Base-by-base conservation (phyloP, 257 asterid genomes). In the Paulownia fortunei region DNA sequence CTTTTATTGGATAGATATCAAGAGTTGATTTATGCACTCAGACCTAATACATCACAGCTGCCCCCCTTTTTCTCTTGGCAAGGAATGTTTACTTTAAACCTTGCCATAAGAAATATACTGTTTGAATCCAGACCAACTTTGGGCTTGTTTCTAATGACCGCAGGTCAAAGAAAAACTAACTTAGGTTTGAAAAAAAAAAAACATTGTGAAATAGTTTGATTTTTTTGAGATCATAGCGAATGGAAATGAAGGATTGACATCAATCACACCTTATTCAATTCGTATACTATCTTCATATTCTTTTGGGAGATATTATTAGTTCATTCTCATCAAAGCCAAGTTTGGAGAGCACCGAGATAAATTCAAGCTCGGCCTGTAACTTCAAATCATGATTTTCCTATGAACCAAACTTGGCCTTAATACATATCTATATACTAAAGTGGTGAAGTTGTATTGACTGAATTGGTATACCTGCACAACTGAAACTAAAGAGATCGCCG, bases 401-500 rank as follows among this genome's bases (percentile, higher is more conserved):
- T 8, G 56, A 36, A 18, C 15, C 44, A 74, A 66, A 67, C 73
- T 37, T 68, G 72, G 39, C 16, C 54, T 74, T 55, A 56, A n/a
- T 27, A 12, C 23, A 47, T 5, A 67, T 62, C 37, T 23, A 74
- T 36, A 18, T 47, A 71, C 62, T n/a, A 37, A 21, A 69, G 61
- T 81, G 47, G 62, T 6, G 44, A 60, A 19, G 54, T 70, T 49
- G 46, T 60, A 77, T 69, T n/a, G 56, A 72, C 62, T 74, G 54
- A 78, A 73, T 24, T 26, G 61, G 59, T 51, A 44, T 77, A 92
- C 98, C 96, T 94, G 98, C 63, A 92, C 94, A 39, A 87, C 87
- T 72, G 97, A 94, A 80, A 94, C 98, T 61, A 94, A 84, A 27
- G 97, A 88, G 82, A 92, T 82, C 5, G 91, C 77, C 63, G 97